These are phyloP conservation scores for Inosperma sp. DNA, from an alignment of 768 basidiomycete species.

Conservation along the genomic window DNA sequence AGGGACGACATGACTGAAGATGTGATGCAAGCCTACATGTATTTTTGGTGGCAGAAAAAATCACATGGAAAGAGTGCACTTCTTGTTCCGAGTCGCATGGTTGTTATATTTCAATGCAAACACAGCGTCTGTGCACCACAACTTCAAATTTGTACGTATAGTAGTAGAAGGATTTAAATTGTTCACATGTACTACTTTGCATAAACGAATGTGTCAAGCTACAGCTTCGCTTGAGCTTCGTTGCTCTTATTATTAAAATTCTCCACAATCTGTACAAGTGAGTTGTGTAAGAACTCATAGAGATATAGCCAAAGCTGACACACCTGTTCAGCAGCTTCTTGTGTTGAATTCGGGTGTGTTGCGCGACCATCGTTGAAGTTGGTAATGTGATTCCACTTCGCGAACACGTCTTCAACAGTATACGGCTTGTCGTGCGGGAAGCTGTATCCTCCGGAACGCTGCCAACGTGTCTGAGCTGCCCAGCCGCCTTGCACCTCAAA, in stretches of 20 bases:
- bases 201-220: too few relatives aligned
- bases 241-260: constrained; percentile 49
- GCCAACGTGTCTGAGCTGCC: constrained; percentile 91
- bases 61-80: too few relatives aligned
- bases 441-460: constrained; percentile 79
- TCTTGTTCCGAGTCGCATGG: too few relatives aligned
- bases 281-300: background rate
- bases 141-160: too few relatives aligned
- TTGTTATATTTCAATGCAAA: too few relatives aligned
- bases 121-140: too few relatives aligned
- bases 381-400: constrained; percentile 81
- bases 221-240: constrained; percentile 50
- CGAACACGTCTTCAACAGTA: constrained; percentile 74
- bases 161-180: too few relatives aligned
- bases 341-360: constrained; percentile 70
- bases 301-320: constrained; percentile 16
- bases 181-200: too few relatives aligned
- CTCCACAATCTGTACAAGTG: constrained; percentile 35
- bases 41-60: background rate
- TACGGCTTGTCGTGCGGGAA: constrained; percentile 77
- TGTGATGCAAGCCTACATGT: background rate
- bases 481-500: constrained; percentile 91
- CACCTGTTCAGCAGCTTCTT: constrained; percentile 76
- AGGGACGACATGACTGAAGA: constrained; percentile 33
- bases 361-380: constrained; percentile 82